These are phyloP conservation scores for Forsythia viridissima DNA, from an alignment of 257 asterid genomes.

Conservation along the genomic window DNA sequence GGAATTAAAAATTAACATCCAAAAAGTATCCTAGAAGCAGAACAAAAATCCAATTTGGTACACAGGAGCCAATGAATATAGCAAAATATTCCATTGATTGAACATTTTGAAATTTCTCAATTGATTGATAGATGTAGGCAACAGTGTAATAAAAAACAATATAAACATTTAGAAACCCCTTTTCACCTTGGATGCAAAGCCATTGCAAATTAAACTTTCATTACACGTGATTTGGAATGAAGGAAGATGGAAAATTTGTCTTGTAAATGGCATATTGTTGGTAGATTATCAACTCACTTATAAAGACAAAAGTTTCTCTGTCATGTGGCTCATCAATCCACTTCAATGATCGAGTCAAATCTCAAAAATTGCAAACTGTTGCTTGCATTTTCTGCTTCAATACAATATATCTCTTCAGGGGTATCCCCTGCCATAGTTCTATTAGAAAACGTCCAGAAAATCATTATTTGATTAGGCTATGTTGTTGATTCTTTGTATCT, in stretches of 20 bases:
- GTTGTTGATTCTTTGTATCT: not conserved
- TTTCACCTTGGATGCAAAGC: not conserved
- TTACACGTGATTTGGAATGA: not conserved
- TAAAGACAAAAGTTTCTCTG: no score
- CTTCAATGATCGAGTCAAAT: no score
- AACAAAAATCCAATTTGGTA: not conserved
- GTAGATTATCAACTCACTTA: not conserved
- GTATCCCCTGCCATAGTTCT: not conserved
- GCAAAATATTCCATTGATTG: not conserved
- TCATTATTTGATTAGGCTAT: not conserved
- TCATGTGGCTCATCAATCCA: no score
- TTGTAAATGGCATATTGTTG: no score
- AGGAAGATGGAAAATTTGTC: not conserved
- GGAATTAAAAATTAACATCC: constrained; percentile 1
- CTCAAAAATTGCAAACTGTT: no score
- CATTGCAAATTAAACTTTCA: not conserved
- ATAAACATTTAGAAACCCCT: not conserved
- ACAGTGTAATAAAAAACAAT: not conserved
- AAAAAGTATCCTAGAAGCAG: not conserved
- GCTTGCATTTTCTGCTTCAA: not conserved
- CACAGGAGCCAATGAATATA: not conserved
- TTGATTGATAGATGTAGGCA: not conserved
- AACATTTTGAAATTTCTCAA: not conserved
- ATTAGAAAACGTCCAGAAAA: no score
- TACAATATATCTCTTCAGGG: not conserved